Conservation (phyloP, 306 rosid species). For the Glycyrrhiza uralensis region DNA sequence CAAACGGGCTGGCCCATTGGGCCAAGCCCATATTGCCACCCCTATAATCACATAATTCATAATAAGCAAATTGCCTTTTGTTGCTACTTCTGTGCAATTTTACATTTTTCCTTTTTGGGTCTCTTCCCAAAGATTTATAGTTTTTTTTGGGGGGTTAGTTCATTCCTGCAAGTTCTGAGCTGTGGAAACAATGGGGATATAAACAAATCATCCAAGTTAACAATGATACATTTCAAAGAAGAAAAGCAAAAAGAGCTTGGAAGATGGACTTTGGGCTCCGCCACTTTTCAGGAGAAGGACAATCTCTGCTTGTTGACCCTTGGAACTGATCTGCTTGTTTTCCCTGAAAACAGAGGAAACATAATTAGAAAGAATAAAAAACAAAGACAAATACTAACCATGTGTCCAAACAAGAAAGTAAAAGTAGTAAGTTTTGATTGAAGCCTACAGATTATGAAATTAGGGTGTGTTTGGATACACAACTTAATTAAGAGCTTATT, state of each 20-base stretch:
- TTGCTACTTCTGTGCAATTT: constrained; percentile 26
- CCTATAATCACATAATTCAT: background rate
- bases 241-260: constrained; percentile 86
- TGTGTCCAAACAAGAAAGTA: too few species aligned
- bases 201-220: constrained; percentile 24
- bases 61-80: constrained; percentile 8
- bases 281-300: constrained; percentile 37
- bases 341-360: constrained; percentile 45
- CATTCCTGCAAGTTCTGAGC: constrained; percentile 27
- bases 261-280: constrained; percentile 64
- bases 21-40: background rate
- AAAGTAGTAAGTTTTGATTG: too few species aligned
- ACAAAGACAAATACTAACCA: background rate
- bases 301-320: constrained; percentile 42
- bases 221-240: constrained; percentile 49
- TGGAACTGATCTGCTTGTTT: constrained; percentile 47
- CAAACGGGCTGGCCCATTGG: too few species aligned
- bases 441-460: too few species aligned
- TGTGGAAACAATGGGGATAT: constrained; percentile 25
- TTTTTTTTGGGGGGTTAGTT: constrained; percentile 3
- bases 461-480: too few species aligned
- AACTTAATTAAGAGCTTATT: too few species aligned
- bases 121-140: background rate
- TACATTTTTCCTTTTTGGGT: constrained; percentile 12
- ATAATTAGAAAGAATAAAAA: background rate